A percentile compares a stretch with the other conserved stretches of the same genome.
phyloP scores from a whole-genome alignment of 768 basidiomycete genomes.

The Lactifluus hygrophoroides region DNA sequence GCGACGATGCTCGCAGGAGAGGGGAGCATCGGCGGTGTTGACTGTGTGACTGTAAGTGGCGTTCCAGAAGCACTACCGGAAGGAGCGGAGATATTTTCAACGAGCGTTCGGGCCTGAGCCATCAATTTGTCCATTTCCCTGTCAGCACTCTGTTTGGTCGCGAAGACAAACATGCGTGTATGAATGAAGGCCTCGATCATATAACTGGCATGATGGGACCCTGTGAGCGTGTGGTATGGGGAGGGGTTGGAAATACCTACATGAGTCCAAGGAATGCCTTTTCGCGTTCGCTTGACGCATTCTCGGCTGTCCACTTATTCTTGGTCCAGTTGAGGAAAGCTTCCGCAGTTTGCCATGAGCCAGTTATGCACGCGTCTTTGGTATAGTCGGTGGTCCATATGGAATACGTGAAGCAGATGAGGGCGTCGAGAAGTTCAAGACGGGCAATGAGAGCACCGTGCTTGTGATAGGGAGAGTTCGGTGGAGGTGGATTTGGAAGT shows the following conservation, averaged over 20 bases:
- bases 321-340: constrained; percentile 68
- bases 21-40: constrained; percentile 67
- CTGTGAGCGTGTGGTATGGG: constrained; percentile 28
- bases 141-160: constrained; percentile 26
- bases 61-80: constrained; percentile 16
- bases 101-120: constrained; percentile 20
- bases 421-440: constrained; percentile 72
- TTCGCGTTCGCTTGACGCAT: constrained; percentile 39
- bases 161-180: constrained; percentile 40
- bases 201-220: constrained; percentile 37
- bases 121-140: constrained; percentile 19
- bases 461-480: constrained; percentile 65
- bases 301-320: constrained; percentile 49
- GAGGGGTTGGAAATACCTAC: constrained; percentile 38
- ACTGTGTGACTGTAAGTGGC: constrained; percentile 14
- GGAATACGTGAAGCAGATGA: constrained; percentile 76
- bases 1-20: constrained; percentile 65
- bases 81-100: constrained; percentile 19
- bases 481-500: constrained; percentile 52
- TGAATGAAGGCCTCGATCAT: constrained; percentile 76
- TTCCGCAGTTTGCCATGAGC: constrained; percentile 61
- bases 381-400: constrained; percentile 71
- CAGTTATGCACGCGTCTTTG: constrained; percentile 44
- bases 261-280: constrained; percentile 68
- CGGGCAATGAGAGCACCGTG: constrained; percentile 68